These are phyloP conservation scores for Diaporthe ampelina DNA, from an alignment of 2,329 filamentous ascomycete species.

Conservation along the genomic window DNA sequence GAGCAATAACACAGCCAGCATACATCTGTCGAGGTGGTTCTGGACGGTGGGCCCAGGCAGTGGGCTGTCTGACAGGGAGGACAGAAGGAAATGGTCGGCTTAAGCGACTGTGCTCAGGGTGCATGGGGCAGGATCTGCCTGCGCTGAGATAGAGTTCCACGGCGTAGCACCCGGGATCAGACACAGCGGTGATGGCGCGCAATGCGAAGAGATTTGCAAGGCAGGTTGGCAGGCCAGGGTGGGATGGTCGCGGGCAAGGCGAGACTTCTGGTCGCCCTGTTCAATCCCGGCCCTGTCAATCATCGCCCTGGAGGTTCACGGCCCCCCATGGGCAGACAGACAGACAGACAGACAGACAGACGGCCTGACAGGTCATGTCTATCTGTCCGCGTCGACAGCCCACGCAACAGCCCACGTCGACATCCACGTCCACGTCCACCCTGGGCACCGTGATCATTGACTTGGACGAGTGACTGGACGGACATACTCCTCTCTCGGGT, in stretches of 20 bases:
- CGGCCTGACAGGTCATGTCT: too few relatives aligned
- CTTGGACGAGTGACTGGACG: too few relatives aligned
- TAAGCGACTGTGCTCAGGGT: slow-evolving; percentile 27
- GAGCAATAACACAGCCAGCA: not conserved
- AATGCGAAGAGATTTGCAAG: not conserved
- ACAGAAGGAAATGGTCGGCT: slow-evolving; percentile 7
- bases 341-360: not conserved
- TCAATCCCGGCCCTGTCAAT: not conserved
- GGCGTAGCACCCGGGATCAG: slow-evolving; percentile 21
- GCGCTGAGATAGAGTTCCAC: slow-evolving; percentile 27
- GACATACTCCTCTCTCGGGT: not conserved
- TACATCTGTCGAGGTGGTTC: not conserved
- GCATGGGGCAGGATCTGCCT: slow-evolving; percentile 5
- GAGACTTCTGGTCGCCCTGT: not conserved
- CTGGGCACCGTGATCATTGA: too few relatives aligned
- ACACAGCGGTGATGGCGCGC: slow-evolving; percentile 5
- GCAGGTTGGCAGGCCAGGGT: not conserved
- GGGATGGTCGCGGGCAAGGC: too few relatives aligned
- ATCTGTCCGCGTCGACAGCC: not conserved
- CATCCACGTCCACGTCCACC: not conserved
- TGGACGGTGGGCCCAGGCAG: not conserved
- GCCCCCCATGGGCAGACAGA: not conserved
- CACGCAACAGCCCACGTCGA: not conserved
- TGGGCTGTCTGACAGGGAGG: slow-evolving; percentile 3
- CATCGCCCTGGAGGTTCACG: not conserved